phyloP scores from a whole-genome alignment of 352 stramenopile genomes.

The Phytophthora fragariaefolia region DNA sequence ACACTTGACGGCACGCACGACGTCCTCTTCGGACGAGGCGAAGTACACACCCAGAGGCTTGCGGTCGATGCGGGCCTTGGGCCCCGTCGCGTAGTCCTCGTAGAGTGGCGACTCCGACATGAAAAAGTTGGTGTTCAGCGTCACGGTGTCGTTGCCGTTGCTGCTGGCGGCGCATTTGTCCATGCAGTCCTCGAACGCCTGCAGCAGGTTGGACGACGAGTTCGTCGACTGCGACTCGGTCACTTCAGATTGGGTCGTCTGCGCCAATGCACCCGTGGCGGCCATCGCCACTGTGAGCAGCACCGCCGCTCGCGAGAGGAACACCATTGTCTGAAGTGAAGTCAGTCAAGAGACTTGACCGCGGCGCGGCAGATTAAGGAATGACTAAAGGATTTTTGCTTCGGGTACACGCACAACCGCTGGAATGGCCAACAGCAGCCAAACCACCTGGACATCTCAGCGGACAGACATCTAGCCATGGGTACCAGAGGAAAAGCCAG shows the following conservation, averaged over 20 bases:
- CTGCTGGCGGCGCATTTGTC: slow-evolving; percentile 12
- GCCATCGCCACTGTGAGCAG: slow-evolving; percentile 25
- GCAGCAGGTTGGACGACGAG: slow-evolving; percentile 21
- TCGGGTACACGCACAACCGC: background rate
- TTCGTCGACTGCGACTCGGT: slow-evolving; percentile 13
- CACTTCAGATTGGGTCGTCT: too few species aligned
- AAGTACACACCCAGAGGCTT: slow-evolving; percentile 58
- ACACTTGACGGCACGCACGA: slow-evolving; percentile 51
- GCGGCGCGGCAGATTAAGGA: slow-evolving; percentile 24
- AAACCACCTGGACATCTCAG: too few species aligned
- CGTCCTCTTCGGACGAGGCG: slow-evolving; percentile 47
- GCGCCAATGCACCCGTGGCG: slow-evolving; percentile 14
- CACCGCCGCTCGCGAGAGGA: slow-evolving; percentile 19
- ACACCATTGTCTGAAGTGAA: slow-evolving; percentile 20
- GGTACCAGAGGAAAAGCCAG: background rate
- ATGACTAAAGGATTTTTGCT: slow-evolving; percentile 6
- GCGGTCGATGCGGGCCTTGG: slow-evolving; percentile 55
- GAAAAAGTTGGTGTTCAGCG: slow-evolving; percentile 44
- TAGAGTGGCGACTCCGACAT: slow-evolving; percentile 41
- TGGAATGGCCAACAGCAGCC: slow-evolving; percentile 9
- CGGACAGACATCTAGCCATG: slow-evolving; percentile 14
- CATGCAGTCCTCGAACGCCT: slow-evolving; percentile 42
- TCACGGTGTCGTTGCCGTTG: slow-evolving; percentile 27
- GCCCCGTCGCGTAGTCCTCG: slow-evolving; percentile 54
- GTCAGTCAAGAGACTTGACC: slow-evolving; percentile 22